A percentile compares a stretch with the other conserved stretches of the same genome.
Evolutionary conservation across 2,329 filamentous ascomycete species (phyloP).

Genomic region (Aspergillus fischeri): DNA sequence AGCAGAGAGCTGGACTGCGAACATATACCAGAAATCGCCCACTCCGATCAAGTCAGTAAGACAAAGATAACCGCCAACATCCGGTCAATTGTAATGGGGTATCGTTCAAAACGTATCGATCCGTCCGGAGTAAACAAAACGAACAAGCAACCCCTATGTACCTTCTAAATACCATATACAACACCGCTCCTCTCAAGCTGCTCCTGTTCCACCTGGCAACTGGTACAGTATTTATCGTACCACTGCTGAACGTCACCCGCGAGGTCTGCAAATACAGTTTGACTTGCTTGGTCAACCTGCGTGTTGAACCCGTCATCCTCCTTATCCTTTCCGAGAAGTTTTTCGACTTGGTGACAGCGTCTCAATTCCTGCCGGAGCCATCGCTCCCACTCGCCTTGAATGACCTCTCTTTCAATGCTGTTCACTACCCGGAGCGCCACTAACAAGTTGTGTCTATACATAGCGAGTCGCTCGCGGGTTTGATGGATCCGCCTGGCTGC

Average conservation of each 20-base stretch:
- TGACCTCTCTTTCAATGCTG: slow-evolving; percentile 77
- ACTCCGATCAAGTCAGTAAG: slow-evolving; percentile 4
- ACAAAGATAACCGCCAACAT: slow-evolving; percentile 2
- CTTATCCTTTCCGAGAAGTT: slow-evolving; percentile 37
- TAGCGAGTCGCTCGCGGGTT: slow-evolving; percentile 76
- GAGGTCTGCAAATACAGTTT: slow-evolving; percentile 30
- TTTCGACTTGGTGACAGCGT: slow-evolving; percentile 64
- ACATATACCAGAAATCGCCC: slow-evolving; percentile 1
- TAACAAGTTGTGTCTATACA: slow-evolving; percentile 82
- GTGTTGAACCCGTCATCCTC: slow-evolving; percentile 18
- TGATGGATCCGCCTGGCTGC: slow-evolving; percentile 61
- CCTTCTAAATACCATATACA: slow-evolving; percentile 15
- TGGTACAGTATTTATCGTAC: slow-evolving; percentile 60
- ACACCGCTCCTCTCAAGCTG: slow-evolving; percentile 18
- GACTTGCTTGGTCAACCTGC: slow-evolving; percentile 20
- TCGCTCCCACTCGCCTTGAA: slow-evolving; percentile 86
- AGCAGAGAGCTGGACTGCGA: neutral
- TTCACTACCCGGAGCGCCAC: slow-evolving; percentile 90
- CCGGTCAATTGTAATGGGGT: slow-evolving; percentile 23
- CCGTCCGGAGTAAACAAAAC: slow-evolving; percentile 5
- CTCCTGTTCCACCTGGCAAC: slow-evolving; percentile 49
- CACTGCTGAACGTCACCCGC: slow-evolving; percentile 50
- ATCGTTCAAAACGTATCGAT: slow-evolving; percentile 21
- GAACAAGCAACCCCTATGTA: slow-evolving; percentile 1
- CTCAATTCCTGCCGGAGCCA: slow-evolving; percentile 79